These are phyloP conservation scores for Parmelia sp. DNA, from an alignment of 495 filamentous ascomycete genomes.

Conservation along the genomic window DNA sequence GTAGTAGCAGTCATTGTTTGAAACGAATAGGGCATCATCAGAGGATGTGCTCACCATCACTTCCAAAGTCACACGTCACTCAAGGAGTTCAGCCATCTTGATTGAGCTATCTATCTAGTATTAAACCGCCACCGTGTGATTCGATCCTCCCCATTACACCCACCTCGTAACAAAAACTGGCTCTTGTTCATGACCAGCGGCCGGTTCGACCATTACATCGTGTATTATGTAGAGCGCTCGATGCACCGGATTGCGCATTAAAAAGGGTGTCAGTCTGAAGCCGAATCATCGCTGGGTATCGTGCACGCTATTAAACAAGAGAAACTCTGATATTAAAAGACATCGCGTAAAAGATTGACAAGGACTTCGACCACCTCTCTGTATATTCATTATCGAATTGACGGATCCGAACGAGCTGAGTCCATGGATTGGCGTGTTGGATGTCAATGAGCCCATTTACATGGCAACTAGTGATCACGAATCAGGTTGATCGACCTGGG, in stretches of 20 bases:
- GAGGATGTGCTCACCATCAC: too few relatives aligned
- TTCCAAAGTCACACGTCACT: too few relatives aligned
- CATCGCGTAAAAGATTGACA: neutral
- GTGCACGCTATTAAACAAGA: slow-evolving; percentile 10
- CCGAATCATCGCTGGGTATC: slow-evolving; percentile 20
- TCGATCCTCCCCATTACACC: neutral
- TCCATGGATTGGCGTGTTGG: neutral
- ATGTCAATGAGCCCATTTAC: neutral
- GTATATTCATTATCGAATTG: neutral
- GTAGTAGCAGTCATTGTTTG: too few relatives aligned
- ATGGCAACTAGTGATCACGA: neutral
- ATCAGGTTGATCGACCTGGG: neutral
- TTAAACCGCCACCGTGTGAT: neutral
- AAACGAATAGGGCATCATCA: too few relatives aligned
- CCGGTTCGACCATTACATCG: neutral
- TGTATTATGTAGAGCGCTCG: slow-evolving; percentile 15
- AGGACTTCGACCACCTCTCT: neutral
- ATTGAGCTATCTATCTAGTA: neutral
- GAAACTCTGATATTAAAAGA: neutral
- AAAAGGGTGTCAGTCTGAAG: slow-evolving; percentile 17
- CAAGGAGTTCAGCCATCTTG: too few relatives aligned
- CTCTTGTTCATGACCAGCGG: neutral
- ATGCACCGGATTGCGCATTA: neutral
- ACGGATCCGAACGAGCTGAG: neutral
- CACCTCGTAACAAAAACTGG: neutral